phyloP scores from a whole-genome alignment of 148 eudicot species.

The Vaccinium myrtillus region DNA sequence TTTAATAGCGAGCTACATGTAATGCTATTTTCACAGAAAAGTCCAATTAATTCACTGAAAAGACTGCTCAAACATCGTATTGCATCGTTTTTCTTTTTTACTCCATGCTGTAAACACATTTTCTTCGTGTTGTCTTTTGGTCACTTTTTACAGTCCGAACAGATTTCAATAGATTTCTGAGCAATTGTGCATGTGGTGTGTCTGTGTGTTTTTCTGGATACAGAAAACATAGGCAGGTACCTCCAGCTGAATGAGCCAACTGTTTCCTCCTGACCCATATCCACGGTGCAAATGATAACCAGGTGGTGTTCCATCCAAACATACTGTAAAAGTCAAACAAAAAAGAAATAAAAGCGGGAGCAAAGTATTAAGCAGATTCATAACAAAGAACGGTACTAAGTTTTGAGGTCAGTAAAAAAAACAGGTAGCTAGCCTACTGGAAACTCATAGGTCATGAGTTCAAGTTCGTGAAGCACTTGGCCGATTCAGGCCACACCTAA shows the following conservation, averaged over 20 bases:
- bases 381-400: not conserved
- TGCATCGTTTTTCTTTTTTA: not conserved
- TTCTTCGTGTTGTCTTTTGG: not conserved
- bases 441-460: not conserved
- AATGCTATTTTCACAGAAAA: not conserved
- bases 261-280: slow-evolving; percentile 79
- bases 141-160: not conserved
- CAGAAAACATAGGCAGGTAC: slow-evolving; percentile 26
- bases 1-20: not conserved
- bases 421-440: not conserved
- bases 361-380: not conserved
- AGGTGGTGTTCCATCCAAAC: slow-evolving; percentile 94
- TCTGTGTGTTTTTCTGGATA: not conserved
- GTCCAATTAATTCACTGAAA: not conserved
- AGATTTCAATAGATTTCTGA: not conserved
- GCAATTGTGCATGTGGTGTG: not conserved
- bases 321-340: slow-evolving; percentile 52
- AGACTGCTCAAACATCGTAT: not conserved
- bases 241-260: slow-evolving; percentile 97
- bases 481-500: not conserved
- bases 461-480: not conserved
- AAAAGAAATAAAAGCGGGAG: not conserved
- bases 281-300: slow-evolving; percentile 90
- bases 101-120: not conserved
- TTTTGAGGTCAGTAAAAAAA: not conserved